Evolutionary conservation across 1,139 yeast genomes (phyloP).

Genomic region (Taphrina wiesneri): DNA sequence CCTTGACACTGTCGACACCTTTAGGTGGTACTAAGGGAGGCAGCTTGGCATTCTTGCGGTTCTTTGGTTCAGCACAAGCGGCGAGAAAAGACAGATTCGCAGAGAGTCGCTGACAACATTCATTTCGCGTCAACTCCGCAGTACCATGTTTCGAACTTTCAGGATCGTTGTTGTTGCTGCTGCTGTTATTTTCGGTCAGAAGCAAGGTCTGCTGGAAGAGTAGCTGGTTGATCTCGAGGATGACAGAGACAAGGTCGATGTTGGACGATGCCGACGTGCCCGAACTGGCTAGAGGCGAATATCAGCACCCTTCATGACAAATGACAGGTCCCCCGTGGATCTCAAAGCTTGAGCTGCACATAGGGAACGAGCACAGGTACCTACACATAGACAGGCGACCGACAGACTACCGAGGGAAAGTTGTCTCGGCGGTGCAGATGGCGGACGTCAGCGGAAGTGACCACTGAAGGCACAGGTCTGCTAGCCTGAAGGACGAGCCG

Average conservation of each 20-base stretch:
- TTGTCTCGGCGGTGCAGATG: constrained; percentile 6
- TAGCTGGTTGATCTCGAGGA: constrained; percentile 33
- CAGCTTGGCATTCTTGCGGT: background rate
- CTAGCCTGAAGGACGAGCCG: background rate
- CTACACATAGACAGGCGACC: constrained; percentile 2
- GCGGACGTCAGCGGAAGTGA: constrained; percentile 2
- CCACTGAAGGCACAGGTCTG: background rate
- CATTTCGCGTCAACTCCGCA: background rate
- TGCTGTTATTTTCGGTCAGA: background rate
- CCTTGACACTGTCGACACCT: constrained; percentile 19
- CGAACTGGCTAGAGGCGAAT: constrained; percentile 5
- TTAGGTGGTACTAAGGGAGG: constrained; percentile 21
- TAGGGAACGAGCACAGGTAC: background rate
- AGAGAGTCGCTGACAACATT: constrained; percentile 13
- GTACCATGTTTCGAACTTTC: background rate
- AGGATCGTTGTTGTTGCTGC: background rate
- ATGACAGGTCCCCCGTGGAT: background rate
- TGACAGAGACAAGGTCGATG: constrained; percentile 9
- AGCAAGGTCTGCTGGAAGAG: constrained; percentile 29
- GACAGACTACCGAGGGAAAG: background rate
- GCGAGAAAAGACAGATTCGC: constrained; percentile 29
- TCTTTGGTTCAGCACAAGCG: constrained; percentile 14
- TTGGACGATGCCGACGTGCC: constrained; percentile 4
- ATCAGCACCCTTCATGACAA: background rate
- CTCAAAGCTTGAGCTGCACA: background rate